Evolutionary conservation across 2,329 filamentous ascomycete species (phyloP), one percentile per base, ranked within the genome.

Genomic region (Sphaerulina vaccinii): DNA sequence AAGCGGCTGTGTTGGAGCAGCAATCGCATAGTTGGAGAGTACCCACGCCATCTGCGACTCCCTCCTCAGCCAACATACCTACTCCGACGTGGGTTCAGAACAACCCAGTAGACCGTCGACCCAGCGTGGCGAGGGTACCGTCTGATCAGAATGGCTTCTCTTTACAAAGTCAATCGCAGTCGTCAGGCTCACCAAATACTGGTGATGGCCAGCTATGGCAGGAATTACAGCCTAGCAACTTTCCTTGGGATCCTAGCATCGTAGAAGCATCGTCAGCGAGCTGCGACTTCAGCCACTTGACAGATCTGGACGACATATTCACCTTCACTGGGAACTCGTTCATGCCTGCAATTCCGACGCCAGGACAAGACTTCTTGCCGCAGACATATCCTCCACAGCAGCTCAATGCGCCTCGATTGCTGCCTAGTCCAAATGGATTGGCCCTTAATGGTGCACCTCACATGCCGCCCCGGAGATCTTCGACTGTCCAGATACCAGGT

Each of bases 241-340:
- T 60, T 21, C 27, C 49, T 11, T 60, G 58, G 58, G 58, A 58
- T 32, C 54, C 54, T 32, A 59, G 51, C 38, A 27, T 56, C 2
- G 54, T 56, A 10, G 56, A 59, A 18, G 54, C 54, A 2, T 55
- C 56, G 3, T 59, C 56, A 9, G 51, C 56, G 13, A 60, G 51
- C 40, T 58, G 52, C 33, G 58, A 55, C 49, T 60, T 60, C 40
- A 56, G 52, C 19, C 58, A 60, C 51, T 37, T 60, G 33, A 56
- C 53, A 2, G 58, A 56, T 33, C 44, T 60, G 42, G 58, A 60
- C 24, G 58, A 60, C 15, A 58, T 60, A 16, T 60, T 60, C 37
- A 53, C 58, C 19, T 60, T 56, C 39, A 60, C 58, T 19, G 58
- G 53, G 5, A 56, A 59, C 24, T 52, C 56, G 2, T 59, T 56